Evolutionary conservation across 192 early-diverging fungal genomes (phyloP), one percentile per base, ranked within the genome.

Genomic region (Diversispora eburnea): DNA sequence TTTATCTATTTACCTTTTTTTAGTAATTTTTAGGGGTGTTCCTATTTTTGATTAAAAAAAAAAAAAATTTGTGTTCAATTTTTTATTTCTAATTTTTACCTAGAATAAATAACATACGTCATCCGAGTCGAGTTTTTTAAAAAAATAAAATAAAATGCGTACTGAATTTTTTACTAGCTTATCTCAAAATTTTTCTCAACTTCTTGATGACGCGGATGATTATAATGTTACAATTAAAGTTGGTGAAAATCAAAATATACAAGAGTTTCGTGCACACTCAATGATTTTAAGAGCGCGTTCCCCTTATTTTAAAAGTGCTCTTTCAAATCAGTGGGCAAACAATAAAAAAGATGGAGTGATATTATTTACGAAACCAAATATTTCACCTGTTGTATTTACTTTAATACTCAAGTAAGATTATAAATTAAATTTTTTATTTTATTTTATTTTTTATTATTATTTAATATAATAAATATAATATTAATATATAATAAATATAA

Each of bases 311-410:
- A 47, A 39, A 10, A 33, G 22, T 9, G 72, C 57, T 7, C 48
- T 61, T 6, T 73, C 72, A 25, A 8, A 41, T 43, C 8, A 47
- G 3, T 73, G 72, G 61, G 47, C 61, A 17, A n/a, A 17, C n/a
- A 63, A 47, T 43, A 25, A 73, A 63, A 25, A 73, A 73, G 39
- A 73, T 41, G 72, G 61, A 15, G 8, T 52, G 15, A 61, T 63
- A 45, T 15, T 46, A 13, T 64, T 73, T 45, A 52, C 51, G 43
- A 73, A 73, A 55, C 72, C 72, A 19, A 73, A 73, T 60, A 64
- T 73, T 54, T 64, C 61, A 22, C 25, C 46, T 33, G 7, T 33
- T 43, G 43, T 52, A 17, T 73, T 73, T 64, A 41, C 48, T 54
- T 39, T 73, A 17, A 54, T 63, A 10, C 3, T 73, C 3, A 64